These are phyloP conservation scores for Mrakia frigida DNA, from an alignment of 768 basidiomycete genomes.

Conservation along the genomic window DNA sequence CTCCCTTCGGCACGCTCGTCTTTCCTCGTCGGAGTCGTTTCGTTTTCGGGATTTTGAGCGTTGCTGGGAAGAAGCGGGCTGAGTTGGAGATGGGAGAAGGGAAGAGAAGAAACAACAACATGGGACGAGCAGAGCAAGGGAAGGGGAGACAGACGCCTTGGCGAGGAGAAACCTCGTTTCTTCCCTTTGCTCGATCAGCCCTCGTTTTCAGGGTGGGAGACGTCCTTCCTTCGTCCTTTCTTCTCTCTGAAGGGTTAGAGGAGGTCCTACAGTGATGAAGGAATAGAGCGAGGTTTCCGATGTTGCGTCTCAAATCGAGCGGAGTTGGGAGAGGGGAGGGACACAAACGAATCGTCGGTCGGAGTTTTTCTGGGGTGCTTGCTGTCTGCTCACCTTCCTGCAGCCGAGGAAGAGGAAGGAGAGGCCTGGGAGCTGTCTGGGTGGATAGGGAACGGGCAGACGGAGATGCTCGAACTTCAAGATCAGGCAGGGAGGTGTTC, in stretches of 20 bases:
- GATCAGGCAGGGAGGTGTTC: too few species aligned
- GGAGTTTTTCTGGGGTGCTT: constrained; percentile 6
- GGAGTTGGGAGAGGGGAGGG: neutral
- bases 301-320: neutral
- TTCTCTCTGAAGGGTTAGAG: neutral
- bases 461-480: too few species aligned
- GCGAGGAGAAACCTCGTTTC: too few species aligned
- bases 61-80: too few species aligned
- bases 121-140: neutral
- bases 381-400: neutral
- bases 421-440: too few species aligned
- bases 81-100: neutral
- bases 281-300: too few species aligned
- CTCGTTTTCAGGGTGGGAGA: neutral
- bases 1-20: neutral
- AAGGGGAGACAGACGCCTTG: neutral
- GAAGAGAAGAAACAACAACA: neutral
- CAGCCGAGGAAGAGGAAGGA: too few species aligned
- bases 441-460: too few species aligned
- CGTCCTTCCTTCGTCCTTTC: neutral
- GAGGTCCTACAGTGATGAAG: neutral
- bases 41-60: neutral
- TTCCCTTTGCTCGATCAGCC: neutral
- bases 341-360: neutral
- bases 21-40: neutral